These are phyloP conservation scores for Arabidopsis lyrata DNA, from an alignment of 441 rosid species.

Conservation along the genomic window DNA sequence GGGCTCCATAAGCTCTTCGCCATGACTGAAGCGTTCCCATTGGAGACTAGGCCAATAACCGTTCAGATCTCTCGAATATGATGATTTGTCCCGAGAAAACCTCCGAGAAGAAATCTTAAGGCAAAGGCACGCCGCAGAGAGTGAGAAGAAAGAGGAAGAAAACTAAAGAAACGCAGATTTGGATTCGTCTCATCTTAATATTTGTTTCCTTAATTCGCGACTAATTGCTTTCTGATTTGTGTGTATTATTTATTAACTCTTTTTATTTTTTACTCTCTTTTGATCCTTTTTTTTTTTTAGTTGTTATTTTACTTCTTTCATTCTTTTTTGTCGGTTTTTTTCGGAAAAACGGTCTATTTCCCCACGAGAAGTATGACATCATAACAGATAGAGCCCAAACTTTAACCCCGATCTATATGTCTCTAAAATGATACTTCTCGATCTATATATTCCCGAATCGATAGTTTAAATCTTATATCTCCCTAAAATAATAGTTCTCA, in stretches of 20 bases:
- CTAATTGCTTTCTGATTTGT: conserved; percentile 1
- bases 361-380: too few species aligned
- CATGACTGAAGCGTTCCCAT: conserved; percentile 94
- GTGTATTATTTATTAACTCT: not conserved
- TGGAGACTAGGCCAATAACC: conserved; percentile 25
- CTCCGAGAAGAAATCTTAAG: not conserved
- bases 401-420: too few species aligned
- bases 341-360: too few species aligned
- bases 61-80: conserved; percentile 48
- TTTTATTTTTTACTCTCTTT: not conserved
- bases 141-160: conserved; percentile 8
- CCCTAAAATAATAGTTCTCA: too few species aligned
- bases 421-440: too few species aligned
- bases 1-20: conserved; percentile 94
- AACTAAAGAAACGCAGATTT: not conserved
- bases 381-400: too few species aligned
- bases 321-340: not conserved
- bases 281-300: not conserved
- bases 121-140: not conserved
- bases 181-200: conserved; percentile 23
- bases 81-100: not conserved
- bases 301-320: not conserved
- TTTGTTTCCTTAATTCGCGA: conserved; percentile 5
- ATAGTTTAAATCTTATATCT: too few species aligned
- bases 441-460: too few species aligned